Conservation (phyloP, 139 green algal species). For the Trebouxia sp. region DNA sequence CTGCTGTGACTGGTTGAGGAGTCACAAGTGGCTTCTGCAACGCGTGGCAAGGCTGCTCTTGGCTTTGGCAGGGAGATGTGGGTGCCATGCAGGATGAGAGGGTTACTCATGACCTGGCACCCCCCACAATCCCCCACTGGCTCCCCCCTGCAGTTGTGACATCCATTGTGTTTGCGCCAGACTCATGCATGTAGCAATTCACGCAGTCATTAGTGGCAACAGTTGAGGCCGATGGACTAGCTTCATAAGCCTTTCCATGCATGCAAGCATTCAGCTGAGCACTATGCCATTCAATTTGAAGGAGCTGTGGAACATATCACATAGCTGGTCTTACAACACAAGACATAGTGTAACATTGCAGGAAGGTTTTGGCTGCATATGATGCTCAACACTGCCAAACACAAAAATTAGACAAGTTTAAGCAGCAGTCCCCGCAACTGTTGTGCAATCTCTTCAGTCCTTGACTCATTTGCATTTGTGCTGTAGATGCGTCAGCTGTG, state of each 20-base stretch:
- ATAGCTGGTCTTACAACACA: not conserved
- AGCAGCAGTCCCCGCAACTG: no score
- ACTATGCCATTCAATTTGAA: not conserved
- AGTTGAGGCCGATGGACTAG: not conserved
- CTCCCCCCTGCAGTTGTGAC: not conserved
- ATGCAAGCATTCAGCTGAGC: not conserved
- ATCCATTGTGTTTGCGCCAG: no score
- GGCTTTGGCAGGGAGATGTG: slow-evolving; percentile 6
- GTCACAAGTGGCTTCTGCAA: not conserved
- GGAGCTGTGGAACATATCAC: not conserved
- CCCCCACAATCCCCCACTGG: slow-evolving; percentile 13
- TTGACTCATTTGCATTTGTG: no score
- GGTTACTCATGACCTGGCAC: slow-evolving; percentile 25
- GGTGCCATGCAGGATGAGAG: slow-evolving; percentile 16
- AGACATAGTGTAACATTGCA: not conserved
- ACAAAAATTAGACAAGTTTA: no score
- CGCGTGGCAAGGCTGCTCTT: not conserved
- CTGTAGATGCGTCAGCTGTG: no score
- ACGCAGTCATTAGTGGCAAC: not conserved
- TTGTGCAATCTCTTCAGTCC: no score
- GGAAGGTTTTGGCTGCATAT: not conserved
- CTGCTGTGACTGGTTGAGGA: not conserved
- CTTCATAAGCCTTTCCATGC: not conserved
- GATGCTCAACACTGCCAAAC: no score
- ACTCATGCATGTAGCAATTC: no score